A percentile compares a stretch with the other conserved stretches of the same genome.
Evolutionary conservation across 2,329 filamentous ascomycete species (phyloP).

Genomic region (Kalmusia sp.): DNA sequence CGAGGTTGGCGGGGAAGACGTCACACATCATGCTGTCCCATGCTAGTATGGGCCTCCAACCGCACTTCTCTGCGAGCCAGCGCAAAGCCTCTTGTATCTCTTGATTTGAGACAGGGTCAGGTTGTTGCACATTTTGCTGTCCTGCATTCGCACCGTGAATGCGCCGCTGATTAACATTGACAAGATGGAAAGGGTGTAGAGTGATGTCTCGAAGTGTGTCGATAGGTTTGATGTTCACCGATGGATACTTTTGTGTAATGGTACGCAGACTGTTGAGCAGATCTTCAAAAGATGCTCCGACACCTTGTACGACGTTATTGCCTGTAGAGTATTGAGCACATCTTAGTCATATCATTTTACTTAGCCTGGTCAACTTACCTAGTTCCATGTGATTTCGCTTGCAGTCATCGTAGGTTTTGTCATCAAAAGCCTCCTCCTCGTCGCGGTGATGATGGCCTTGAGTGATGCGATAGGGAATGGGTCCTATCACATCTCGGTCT

Average conservation of each 20-base stretch:
- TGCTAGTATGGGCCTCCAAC: conserved; percentile 41
- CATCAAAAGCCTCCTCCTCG: conserved; percentile 44
- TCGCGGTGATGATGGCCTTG: conserved; percentile 42
- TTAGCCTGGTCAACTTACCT: neutral
- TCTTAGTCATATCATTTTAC: too few species aligned
- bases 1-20: conserved; percentile 44
- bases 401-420: conserved; percentile 42
- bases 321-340: conserved; percentile 15
- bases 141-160: conserved; percentile 14
- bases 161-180: conserved; percentile 41
- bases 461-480: conserved; percentile 41
- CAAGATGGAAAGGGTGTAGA: conserved; percentile 43
- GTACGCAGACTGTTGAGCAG: conserved; percentile 39
- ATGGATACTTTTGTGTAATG: conserved; percentile 39
- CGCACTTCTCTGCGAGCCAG: conserved; percentile 40
- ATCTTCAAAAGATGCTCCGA: conserved; percentile 41
- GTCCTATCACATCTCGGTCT: conserved; percentile 41
- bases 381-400: conserved; percentile 43
- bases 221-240: conserved; percentile 41
- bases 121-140: conserved; percentile 18
- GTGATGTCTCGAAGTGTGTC: conserved; percentile 34
- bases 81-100: conserved; percentile 41
- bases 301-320: conserved; percentile 42
- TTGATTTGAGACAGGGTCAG: conserved; percentile 36
- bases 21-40: conserved; percentile 48